phyloP scores from a whole-genome alignment of 2,329 filamentous ascomycete species.

The Cercospora sp. region DNA sequence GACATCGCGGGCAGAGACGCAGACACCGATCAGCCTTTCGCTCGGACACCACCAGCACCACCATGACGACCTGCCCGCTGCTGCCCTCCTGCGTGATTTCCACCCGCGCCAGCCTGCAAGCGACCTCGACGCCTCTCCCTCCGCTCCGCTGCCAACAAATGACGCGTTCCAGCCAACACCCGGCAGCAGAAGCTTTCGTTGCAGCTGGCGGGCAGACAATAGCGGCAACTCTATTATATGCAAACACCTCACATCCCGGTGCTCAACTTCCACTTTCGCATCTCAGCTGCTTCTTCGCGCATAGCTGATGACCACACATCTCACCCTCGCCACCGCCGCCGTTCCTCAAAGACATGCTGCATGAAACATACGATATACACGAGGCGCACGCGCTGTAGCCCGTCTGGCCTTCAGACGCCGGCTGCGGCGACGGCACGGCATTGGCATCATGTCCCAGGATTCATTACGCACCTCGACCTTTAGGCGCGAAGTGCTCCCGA shows the following conservation, averaged over 20 bases:
- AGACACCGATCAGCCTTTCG: background rate
- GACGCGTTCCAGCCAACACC: background rate
- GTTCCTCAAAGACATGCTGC: background rate
- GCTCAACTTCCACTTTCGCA: constrained; percentile 3
- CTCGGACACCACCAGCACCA: background rate
- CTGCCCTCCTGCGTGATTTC: background rate
- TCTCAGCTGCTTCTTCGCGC: background rate
- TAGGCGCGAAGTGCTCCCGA: background rate
- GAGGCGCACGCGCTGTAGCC: background rate
- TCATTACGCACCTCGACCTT: background rate
- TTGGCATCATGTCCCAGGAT: background rate
- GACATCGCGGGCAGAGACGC: background rate
- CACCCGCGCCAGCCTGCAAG: background rate
- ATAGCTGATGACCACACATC: background rate
- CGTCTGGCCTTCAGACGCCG: background rate
- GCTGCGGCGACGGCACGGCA: background rate
- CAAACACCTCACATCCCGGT: constrained; percentile 7
- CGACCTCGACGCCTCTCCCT: background rate
- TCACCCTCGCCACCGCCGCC: background rate
- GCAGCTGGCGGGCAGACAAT: background rate
- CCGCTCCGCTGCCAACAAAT: background rate
- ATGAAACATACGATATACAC: background rate
- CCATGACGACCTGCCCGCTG: background rate
- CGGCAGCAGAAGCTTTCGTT: background rate
- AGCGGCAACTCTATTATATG: constrained; percentile 3